Evolutionary conservation across 2,329 filamentous ascomycete genomes (phyloP).

Genomic region (Penicillium sp.): DNA sequence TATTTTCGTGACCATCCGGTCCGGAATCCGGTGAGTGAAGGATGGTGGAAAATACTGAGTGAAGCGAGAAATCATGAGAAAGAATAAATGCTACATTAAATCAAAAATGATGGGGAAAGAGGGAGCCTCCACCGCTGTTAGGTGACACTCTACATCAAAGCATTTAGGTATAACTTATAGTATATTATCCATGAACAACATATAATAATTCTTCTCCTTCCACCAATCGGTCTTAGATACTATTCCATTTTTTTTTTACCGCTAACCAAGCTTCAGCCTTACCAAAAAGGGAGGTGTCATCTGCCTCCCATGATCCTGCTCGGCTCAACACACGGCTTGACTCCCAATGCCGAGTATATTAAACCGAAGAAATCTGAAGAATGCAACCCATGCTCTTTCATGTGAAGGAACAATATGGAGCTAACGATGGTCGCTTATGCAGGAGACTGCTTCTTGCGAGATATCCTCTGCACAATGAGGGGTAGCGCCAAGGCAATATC

Average conservation of each 20-base stretch:
- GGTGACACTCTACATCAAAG: background rate
- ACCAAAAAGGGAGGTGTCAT: background rate
- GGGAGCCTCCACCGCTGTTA: background rate
- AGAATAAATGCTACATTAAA: background rate
- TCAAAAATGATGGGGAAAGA: background rate
- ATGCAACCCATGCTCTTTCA: slow-evolving; percentile 1
- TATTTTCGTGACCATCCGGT: too few species aligned
- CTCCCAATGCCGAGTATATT: background rate
- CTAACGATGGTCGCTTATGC: background rate
- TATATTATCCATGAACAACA: background rate
- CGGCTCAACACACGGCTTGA: background rate
- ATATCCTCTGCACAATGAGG: background rate
- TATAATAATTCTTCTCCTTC: background rate
- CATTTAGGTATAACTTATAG: background rate
- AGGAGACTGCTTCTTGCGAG: background rate
- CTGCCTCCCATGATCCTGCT: slow-evolving; percentile 5
- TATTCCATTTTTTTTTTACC: background rate
- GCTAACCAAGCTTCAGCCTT: background rate
- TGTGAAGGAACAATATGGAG: background rate
- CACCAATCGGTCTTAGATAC: background rate
- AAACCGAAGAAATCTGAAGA: background rate
- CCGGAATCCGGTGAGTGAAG: background rate
- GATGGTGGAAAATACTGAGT: background rate
- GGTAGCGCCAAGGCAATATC: background rate
- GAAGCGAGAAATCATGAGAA: background rate